Base-by-base conservation (phyloP, 2,329 filamentous ascomycete species). In the Hirsutella minnesotensis region DNA sequence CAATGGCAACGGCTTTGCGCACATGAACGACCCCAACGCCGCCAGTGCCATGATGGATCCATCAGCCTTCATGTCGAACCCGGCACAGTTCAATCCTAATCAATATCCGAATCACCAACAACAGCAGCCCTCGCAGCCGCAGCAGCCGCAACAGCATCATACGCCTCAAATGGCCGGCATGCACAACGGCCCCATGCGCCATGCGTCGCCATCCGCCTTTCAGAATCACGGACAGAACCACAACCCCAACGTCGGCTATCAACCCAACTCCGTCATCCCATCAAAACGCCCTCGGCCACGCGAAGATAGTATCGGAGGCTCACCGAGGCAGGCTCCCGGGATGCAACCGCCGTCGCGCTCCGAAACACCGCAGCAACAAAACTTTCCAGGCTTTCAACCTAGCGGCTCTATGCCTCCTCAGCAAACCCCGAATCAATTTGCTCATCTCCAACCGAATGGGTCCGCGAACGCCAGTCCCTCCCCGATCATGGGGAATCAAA, bases 391-490 rank as follows among this genome's bases (percentile, higher is more conserved):
- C 50, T 90, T 82, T 61, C 84, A 81, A 57, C 74, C 72, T 46
- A 76, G 75, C 53, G 67, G 75, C 54, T 67, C 69, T 48, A 79
- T 81, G 60, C 19, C 31, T 29, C 70, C 71, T 39, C 75, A 73
- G 55, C 77, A 76, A 57, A 76, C 75, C 50, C 74, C 78, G 41
- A 67, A 69, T 35, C 81, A 83, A 56, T 94, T 90, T 59, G 79
- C 86, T 48, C 89, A 95, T 65, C 74, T 94, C 43, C 84, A 87
- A 56, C 78, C 83, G 51, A 83, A 85, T 55, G 81, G 82, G 41
- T 88, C 87, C 3, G 75, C 79, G 40, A 92, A 88, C 61, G 83
- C 86, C 47, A 95, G 87, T 33, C 90, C 90, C 10, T 96, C 92
- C 7, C 92, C 92, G 22, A 90, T 94, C 48, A 88, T 95, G 78